A percentile compares a stretch with the other conserved stretches of the same genome.
Conservation (phyloP, 2,329 filamentous ascomycete species). For the Aureobasidium sp. region DNA sequence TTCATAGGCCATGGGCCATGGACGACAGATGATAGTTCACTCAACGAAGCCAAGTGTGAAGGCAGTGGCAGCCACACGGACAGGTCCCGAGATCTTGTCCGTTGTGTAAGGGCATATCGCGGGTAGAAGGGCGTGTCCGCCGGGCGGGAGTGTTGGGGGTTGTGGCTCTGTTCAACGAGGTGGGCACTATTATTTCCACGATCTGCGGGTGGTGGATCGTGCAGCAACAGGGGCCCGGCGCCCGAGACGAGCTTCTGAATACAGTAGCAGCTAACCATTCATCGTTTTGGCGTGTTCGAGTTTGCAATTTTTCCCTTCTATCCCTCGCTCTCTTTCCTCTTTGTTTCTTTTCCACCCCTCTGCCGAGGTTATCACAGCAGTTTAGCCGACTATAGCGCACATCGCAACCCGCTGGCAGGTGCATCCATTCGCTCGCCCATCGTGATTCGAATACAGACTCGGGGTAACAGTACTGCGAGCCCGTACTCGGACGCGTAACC, state of each 20-base stretch:
- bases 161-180: background rate
- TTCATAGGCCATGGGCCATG: background rate
- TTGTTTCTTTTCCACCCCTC: background rate
- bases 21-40: no score
- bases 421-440: constrained; percentile 4
- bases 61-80: background rate
- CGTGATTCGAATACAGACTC: background rate
- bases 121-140: background rate
- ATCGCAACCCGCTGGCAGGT: constrained; percentile 13
- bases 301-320: background rate
- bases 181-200: background rate
- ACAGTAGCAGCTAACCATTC: background rate
- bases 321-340: background rate
- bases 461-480: background rate
- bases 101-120: background rate
- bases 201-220: background rate
- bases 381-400: background rate
- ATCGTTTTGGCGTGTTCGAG: background rate
- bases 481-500: background rate
- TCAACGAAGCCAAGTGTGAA: background rate
- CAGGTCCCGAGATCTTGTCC: background rate
- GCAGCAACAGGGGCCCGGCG: background rate
- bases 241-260: constrained; percentile 2
- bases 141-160: background rate
- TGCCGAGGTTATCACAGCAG: background rate